Percentiles rank a stretch among this genome's conserved stretches.
phyloP scores from a whole-genome alignment of 331 rosid species.

The Dryas integrifolia region DNA sequence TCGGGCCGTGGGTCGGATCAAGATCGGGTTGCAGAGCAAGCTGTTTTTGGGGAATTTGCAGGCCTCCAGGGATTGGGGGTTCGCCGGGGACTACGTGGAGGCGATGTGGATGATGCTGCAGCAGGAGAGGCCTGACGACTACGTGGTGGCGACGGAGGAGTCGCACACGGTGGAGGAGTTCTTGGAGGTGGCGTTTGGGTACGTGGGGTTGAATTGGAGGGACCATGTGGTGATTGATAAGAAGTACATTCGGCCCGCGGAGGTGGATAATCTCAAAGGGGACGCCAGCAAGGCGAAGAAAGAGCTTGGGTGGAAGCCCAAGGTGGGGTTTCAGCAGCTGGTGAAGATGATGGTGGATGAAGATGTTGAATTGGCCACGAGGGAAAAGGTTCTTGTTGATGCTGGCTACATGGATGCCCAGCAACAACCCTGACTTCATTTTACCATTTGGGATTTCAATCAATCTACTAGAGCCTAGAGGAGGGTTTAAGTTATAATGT shows the following conservation, averaged over 20 bases:
- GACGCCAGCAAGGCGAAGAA: conserved; percentile 76
- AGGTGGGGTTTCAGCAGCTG: conserved; percentile 72
- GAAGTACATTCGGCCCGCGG: conserved; percentile 82
- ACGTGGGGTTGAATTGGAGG: conserved; percentile 78
- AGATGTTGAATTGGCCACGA: conserved; percentile 79
- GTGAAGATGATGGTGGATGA: conserved; percentile 99
- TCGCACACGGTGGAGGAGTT: conserved; percentile 95
- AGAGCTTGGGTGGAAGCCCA: conserved; percentile 92
- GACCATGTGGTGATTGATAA: conserved; percentile 85
- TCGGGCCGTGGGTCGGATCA: conserved; percentile 90
- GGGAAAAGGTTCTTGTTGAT: conserved; percentile 97
- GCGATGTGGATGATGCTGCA: conserved; percentile 99
- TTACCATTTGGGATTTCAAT: no score
- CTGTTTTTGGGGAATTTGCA: conserved; percentile 76
- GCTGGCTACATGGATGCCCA: conserved; percentile 99
- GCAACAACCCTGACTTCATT: conserved; percentile 51
- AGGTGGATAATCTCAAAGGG: conserved; percentile 92
- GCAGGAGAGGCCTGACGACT: conserved; percentile 87
- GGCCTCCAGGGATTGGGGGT: conserved; percentile 97
- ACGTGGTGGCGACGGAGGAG: conserved; percentile 94
- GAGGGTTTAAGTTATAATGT: conserved; percentile 10
- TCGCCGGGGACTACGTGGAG: conserved; percentile 96
- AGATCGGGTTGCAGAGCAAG: conserved; percentile 84
- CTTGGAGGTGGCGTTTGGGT: conserved; percentile 76
- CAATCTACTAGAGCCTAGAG: no score